These are phyloP conservation scores for Whalleya microplaca DNA, from an alignment of 2,329 filamentous ascomycete species.

Conservation along the genomic window DNA sequence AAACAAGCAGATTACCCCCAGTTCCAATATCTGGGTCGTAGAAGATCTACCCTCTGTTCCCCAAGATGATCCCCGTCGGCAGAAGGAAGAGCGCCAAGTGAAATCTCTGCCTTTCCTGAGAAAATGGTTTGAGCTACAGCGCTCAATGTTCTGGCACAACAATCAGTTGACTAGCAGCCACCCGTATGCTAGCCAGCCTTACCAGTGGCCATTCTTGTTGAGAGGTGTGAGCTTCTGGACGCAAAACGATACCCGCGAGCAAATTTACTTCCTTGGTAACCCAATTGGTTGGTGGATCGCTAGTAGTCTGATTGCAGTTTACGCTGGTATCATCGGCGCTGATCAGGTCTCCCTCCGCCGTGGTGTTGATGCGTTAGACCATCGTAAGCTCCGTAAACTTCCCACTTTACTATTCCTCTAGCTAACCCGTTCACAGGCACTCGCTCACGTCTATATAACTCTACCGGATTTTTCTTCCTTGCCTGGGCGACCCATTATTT, in stretches of 20 bases:
- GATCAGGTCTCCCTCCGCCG: conserved; percentile 93
- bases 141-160: conserved; percentile 99
- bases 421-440: conserved; percentile 61
- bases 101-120: conserved; percentile 85
- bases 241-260: conserved; percentile 88
- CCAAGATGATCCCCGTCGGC: conserved; percentile 70
- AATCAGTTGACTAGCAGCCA: conserved; percentile 96
- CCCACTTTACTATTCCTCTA: background rate
- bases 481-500: conserved; percentile 97
- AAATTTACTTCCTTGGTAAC: conserved; percentile 99
- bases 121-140: conserved; percentile 96
- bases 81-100: conserved; percentile 76
- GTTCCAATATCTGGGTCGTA: conserved; percentile 92
- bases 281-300: conserved; percentile 97
- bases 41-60: conserved; percentile 87
- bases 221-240: conserved; percentile 99
- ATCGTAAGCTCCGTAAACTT: conserved; percentile 69
- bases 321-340: conserved; percentile 86
- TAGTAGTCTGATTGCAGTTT: conserved; percentile 89
- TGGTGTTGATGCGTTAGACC: conserved; percentile 89
- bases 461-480: conserved; percentile 98
- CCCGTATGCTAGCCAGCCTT: conserved; percentile 91
- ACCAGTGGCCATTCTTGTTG: conserved; percentile 97
- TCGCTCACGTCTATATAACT: conserved; percentile 94
- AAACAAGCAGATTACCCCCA: conserved; percentile 90